Evolutionary conservation across 108 stramenopile species (phyloP).

Genomic region (Skeletonema potamos): DNA sequence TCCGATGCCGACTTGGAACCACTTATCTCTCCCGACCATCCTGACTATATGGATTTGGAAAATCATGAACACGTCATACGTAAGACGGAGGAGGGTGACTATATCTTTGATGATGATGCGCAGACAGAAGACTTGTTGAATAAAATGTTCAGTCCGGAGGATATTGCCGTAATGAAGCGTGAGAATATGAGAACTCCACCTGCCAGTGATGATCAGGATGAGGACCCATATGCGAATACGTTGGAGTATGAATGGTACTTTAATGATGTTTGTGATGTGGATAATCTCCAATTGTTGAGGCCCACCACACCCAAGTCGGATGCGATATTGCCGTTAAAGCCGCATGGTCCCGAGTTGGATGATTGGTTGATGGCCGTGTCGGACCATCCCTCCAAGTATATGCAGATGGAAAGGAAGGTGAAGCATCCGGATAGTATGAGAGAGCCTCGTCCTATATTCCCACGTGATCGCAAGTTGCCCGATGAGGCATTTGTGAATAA

Average conservation of each 20-base stretch:
- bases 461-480: constrained; percentile 52
- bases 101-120: constrained; percentile 20
- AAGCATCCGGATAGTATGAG: constrained; percentile 68
- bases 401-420: constrained; percentile 40
- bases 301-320: constrained; percentile 24
- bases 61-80: constrained; percentile 39
- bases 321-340: constrained; percentile 33
- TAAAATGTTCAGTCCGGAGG: background rate
- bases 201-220: constrained; percentile 12
- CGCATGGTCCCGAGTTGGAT: constrained; percentile 45
- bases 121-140: constrained; percentile 3
- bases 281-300: constrained; percentile 18
- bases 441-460: constrained; percentile 63
- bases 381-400: constrained; percentile 73
- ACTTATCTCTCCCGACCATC: constrained; percentile 17
- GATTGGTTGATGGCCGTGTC: constrained; percentile 68
- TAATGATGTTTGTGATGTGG: constrained; percentile 37
- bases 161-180: constrained; percentile 6
- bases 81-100: constrained; percentile 31
- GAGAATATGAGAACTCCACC: constrained; percentile 3
- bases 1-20: constrained; percentile 45
- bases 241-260: constrained; percentile 47
- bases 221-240: constrained; percentile 22
- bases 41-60: constrained; percentile 43
- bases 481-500: constrained; percentile 62